Conservation (phyloP, 2,329 filamentous ascomycete genomes). For the Paecilomyces sp. region DNA sequence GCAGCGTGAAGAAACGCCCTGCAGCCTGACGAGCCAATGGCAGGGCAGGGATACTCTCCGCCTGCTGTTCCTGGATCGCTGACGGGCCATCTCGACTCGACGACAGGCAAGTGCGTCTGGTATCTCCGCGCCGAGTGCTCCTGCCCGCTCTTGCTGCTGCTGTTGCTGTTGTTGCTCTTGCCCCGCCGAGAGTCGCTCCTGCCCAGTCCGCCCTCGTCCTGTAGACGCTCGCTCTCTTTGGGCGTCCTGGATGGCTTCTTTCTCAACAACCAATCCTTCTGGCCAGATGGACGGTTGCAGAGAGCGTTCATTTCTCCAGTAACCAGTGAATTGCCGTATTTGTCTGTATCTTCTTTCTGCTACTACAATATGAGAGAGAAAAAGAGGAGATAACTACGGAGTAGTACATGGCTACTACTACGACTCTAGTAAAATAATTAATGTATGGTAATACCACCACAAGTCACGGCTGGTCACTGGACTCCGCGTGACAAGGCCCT, state of each 20-base stretch:
- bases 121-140: not conserved
- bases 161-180: no score
- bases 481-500: not conserved
- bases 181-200: not conserved
- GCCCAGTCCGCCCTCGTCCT: not conserved
- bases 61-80: not conserved
- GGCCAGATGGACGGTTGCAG: not conserved
- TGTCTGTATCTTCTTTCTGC: no score
- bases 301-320: not conserved
- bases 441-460: not conserved
- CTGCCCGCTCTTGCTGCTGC: not conserved
- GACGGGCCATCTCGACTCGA: not conserved
- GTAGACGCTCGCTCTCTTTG: not conserved
- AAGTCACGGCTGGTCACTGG: not conserved
- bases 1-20: slow-evolving; percentile 18
- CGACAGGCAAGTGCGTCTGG: no score
- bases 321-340: no score
- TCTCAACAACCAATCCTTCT: not conserved
- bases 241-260: not conserved
- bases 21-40: slow-evolving; percentile 10
- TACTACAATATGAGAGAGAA: no score
- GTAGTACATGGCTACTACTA: no score
- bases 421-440: no score
- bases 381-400: no score
- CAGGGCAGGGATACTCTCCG: not conserved